Base-by-base conservation (phyloP, 371 early-diverging fungal genomes). In the Syncephalastrum sp. region DNA sequence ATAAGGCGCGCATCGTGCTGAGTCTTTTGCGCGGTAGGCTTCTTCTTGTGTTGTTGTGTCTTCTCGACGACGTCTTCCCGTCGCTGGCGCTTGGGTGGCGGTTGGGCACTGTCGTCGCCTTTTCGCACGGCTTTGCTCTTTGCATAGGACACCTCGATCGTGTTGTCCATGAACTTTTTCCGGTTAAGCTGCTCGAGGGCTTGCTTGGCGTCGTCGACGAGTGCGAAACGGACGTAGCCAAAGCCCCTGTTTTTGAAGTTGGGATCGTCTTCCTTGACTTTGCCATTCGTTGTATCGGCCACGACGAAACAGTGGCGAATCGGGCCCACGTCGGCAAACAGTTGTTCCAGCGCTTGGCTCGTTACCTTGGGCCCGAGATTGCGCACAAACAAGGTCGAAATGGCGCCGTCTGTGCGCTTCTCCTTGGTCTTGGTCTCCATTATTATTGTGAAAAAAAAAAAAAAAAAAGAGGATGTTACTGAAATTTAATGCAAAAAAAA, bases 271-370 rank as follows among this genome's bases (percentile, higher is more conserved):
- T 75, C 71, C n/a, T 71, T 65, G 16, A 58, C 63, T 24, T 60
- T 65, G 27, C 53, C 69, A 8, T 68, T 62, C n/a, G 73, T 56
- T 17, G 61, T 66, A 57, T 85, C 75, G 45, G 75, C 65, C 0
- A 95, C 95, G 24, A 95, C 92, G 72, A 96, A 97, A 67, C 93
- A 93, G 19, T 88, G 87, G 45, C 93, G 78, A 29, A 95, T 70
- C 12, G 98, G 97, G 4, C 97, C 98, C 41, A 95, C 68, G 13
- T 91, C 91, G 46, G 86, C 81, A 71, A 96, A 96, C 70, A 93
- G 94, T 19, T 74, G 84, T 68, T 93, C 92, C 15, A 97, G 82
- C 60, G 96, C 87, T 29, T 70, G 77, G 59, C 82, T 83, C 10
- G 91, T 90, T 1, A 93, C 93, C 41, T 84, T 77, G 51, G 75